Evolutionary conservation across 176 grass and related monocot species (phyloP), one percentile per base, ranked within the genome.

Genomic region (Phoenix roebelenii): DNA sequence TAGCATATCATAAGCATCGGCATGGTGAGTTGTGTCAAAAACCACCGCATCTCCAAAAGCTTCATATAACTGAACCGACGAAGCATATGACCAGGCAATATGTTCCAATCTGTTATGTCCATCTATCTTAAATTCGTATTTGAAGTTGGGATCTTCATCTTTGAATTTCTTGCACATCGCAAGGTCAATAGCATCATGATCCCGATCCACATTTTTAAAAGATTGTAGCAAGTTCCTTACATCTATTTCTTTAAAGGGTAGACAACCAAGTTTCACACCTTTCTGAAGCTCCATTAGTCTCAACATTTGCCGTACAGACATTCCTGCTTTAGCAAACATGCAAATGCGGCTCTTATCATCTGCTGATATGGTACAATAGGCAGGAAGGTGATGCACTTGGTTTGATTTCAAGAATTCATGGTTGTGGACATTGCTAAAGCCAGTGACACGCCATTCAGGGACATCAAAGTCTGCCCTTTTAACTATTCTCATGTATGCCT

Each of bases 381-480:
- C 35, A 55, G 54, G 54, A 22, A 55, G 54, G 6, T 19, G 18
- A 55, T 22, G 54, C 9, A 55, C 22, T 23, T 55, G 18, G 18
- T 55, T 55, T 18, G 54, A 55, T 55, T 55, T 23, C 18, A 55
- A 10, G 22, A 55, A 19, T 23, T 55, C 54, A 12, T 55, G 54
- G 22, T 55, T 55, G 54, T 55, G 54, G 54, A 55, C 54, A 55
- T 55, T 55, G 54, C 54, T 55, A 55, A 55, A 55, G 18, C 54
- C 54, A 22, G 19, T 55, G 54, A 55, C 18, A 22, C 54, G 54
- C 54, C 54, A 55, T 55, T 55, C 54, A 55, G 54, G 18, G 18
- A 55, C n/a, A 55, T 55, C 54, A 55, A 55, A 55, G 10, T 55
- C 54, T 20, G 54, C 22, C 54, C 54, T 55, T 22, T 22, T 55